A percentile compares a stretch with the other conserved stretches of the same genome.
These are phyloP conservation scores for Boeremia lycopersici DNA, from an alignment of 2,329 filamentous ascomycete genomes.

Conservation along the genomic window DNA sequence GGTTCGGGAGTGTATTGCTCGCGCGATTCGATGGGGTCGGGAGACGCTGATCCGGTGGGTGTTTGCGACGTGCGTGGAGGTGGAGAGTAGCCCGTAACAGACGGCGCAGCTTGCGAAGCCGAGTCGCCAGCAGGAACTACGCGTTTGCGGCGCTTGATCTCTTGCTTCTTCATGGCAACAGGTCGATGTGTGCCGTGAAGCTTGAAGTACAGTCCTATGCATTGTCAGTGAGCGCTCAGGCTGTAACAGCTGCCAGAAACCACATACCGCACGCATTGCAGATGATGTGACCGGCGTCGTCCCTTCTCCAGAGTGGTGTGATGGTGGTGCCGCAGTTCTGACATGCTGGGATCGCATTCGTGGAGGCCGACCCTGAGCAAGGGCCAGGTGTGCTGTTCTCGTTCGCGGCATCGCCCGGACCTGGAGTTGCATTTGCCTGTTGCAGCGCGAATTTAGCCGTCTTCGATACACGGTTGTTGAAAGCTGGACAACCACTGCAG, in stretches of 20 bases:
- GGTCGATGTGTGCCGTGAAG: slow-evolving; percentile 92
- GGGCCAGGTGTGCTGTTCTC: slow-evolving; percentile 22
- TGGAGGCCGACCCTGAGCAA: slow-evolving; percentile 30
- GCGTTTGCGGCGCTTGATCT: slow-evolving; percentile 94
- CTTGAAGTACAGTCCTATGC: slow-evolving; percentile 87
- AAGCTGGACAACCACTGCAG: slow-evolving; percentile 94
- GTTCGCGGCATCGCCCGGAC: slow-evolving; percentile 20
- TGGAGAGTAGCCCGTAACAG: slow-evolving; percentile 39
- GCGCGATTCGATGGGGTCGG: slow-evolving; percentile 41
- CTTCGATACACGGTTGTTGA: slow-evolving; percentile 95
- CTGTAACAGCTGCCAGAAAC: neutral
- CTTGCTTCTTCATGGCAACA: slow-evolving; percentile 97
- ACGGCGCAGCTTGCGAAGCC: slow-evolving; percentile 35
- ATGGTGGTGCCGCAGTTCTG: slow-evolving; percentile 98
- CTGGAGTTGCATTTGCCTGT: slow-evolving; percentile 40
- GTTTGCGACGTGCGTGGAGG: slow-evolving; percentile 36
- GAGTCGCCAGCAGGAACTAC: slow-evolving; percentile 78
- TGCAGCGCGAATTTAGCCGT: slow-evolving; percentile 72
- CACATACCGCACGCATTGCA: slow-evolving; percentile 95
- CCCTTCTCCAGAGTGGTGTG: slow-evolving; percentile 92
- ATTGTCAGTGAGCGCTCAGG: slow-evolving; percentile 18
- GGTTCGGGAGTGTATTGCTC: slow-evolving; percentile 37
- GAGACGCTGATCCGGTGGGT: slow-evolving; percentile 41
- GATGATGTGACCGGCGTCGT: slow-evolving; percentile 93
- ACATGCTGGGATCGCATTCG: slow-evolving; percentile 79